phyloP scores from a whole-genome alignment of 768 basidiomycete genomes.

The Pleurotus djamor region DNA sequence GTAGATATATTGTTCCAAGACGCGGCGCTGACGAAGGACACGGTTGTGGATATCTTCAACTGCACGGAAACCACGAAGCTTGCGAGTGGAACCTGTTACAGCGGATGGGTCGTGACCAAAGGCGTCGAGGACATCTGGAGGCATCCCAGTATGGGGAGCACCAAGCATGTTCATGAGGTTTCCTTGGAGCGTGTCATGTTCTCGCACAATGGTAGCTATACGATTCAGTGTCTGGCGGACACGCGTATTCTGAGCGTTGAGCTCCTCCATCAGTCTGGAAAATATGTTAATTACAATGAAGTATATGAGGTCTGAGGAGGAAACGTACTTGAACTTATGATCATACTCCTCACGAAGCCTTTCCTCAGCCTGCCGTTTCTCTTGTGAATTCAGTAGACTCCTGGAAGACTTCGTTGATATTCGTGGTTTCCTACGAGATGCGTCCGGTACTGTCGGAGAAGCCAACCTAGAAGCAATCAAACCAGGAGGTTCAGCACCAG shows the following conservation, averaged over 20 bases:
- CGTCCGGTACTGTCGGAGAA: constrained; percentile 12
- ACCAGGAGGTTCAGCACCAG: constrained; percentile 3
- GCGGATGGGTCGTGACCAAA: constrained; percentile 77
- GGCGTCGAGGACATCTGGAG: constrained; percentile 69
- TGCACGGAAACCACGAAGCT: constrained; percentile 62
- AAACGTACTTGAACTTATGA: constrained; percentile 48
- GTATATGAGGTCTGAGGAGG: neutral
- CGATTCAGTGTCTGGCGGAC: constrained; percentile 69
- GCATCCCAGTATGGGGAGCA: constrained; percentile 45
- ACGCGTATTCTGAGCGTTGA: constrained; percentile 59
- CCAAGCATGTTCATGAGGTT: constrained; percentile 47
- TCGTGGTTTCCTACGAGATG: constrained; percentile 16
- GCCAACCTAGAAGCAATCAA: constrained; percentile 3
- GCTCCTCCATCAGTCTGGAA: constrained; percentile 58
- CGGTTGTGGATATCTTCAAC: constrained; percentile 76
- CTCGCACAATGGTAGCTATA: constrained; percentile 57
- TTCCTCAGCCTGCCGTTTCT: constrained; percentile 41
- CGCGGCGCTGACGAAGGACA: constrained; percentile 56
- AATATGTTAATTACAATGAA: neutral
- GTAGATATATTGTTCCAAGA: constrained; percentile 40
- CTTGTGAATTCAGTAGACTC: constrained; percentile 20
- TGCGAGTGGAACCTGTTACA: constrained; percentile 65
- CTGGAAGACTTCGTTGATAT: constrained; percentile 22
- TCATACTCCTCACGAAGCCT: constrained; percentile 57
- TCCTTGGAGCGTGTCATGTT: constrained; percentile 63